Evolutionary conservation across 805 yeast species (phyloP), one percentile per base, ranked within the genome.

Genomic region (Saccharomycopsis capsularis): DNA sequence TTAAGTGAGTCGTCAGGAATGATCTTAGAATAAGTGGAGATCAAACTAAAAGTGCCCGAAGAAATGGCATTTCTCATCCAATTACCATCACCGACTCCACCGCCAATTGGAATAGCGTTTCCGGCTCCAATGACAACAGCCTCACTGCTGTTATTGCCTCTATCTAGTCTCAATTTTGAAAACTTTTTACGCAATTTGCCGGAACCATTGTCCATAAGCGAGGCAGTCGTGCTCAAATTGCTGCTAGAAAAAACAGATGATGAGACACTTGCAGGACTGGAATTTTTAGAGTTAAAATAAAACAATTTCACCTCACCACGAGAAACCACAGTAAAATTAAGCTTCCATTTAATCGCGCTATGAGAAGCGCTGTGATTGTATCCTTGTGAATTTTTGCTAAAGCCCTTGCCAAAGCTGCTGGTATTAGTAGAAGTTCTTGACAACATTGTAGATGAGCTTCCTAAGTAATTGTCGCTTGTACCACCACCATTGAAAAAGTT

Each of bases 31-130:
- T 63, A 73, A 25, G 76, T 75, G 43, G 78, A 73, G 59, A 79
- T 73, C 40, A 78, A 64, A 53, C 71, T 73, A 54, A 74, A 71
- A 42, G 71, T 66, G 4, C 81, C 84, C 7, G 78, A 64, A 50
- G 77, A 71, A 24, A 72, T 75, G 15, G 87, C 85, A 57, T 70
- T 76, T 53, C 75, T 76, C 64, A 78, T 68, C 87, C 87, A 82
- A 60, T 79, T 81, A 24, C 87, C 87, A 53, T 78, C 84, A 21
- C 82, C 82, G 4, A 75, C 59, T 6, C 54, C 60, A 3, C 57
- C 59, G 7, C 46, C 52, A 30, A 39, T 46, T 11, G 49, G 48
- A 4, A 48, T 34, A 38, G 55, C 15, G 19, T 58, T 59, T 11
- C 57, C 59, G 3, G 50, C 58, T 11, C 67, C 70, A 16, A 53